A percentile compares a stretch with the other conserved stretches of the same genome.
These are phyloP conservation scores for Carex kokanica DNA, from an alignment of 176 grass and related monocot species.

Conservation along the genomic window DNA sequence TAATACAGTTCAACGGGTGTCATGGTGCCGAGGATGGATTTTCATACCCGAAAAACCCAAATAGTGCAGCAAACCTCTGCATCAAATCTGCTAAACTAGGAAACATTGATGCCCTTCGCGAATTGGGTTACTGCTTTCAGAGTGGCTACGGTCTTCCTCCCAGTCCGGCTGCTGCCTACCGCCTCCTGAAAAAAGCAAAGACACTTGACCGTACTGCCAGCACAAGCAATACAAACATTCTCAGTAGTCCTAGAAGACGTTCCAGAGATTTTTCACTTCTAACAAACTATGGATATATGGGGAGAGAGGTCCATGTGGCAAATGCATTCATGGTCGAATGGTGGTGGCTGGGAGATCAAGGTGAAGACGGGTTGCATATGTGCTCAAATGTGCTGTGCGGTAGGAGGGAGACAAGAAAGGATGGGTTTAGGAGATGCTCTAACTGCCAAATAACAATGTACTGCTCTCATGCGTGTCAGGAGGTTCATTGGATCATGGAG, in stretches of 20 bases:
- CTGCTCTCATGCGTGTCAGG: conserved; percentile 79
- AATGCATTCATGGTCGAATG: conserved; percentile 47
- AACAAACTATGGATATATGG: conserved; percentile 17
- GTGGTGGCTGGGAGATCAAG: conserved; percentile 17
- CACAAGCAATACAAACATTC: not conserved
- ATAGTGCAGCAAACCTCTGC: conserved; percentile 55
- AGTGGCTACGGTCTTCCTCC: conserved; percentile 45
- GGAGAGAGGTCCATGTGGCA: conserved; percentile 34
- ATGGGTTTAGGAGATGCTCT: conserved; percentile 77
- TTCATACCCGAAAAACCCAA: conserved; percentile 37
- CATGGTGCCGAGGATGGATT: conserved; percentile 39
- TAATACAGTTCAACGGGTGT: conserved; percentile 67
- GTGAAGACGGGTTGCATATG: conserved; percentile 29
- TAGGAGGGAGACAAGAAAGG: conserved; percentile 51
- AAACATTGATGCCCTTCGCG: conserved; percentile 60
- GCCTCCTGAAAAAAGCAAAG: conserved; percentile 58
- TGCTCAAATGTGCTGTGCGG: conserved; percentile 69
- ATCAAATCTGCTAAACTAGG: conserved; percentile 53
- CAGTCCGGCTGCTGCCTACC: conserved; percentile 41
- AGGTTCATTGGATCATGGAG: conserved; percentile 65
- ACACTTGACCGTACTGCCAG: conserved; percentile 38
- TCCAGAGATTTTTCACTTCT: not conserved
- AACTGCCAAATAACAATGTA: conserved; percentile 60
- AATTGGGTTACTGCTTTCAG: conserved; percentile 71
- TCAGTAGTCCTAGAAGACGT: not conserved